Evolutionary conservation across 495 filamentous ascomycete genomes (phyloP).

Genomic region (Neurospora discreta): DNA sequence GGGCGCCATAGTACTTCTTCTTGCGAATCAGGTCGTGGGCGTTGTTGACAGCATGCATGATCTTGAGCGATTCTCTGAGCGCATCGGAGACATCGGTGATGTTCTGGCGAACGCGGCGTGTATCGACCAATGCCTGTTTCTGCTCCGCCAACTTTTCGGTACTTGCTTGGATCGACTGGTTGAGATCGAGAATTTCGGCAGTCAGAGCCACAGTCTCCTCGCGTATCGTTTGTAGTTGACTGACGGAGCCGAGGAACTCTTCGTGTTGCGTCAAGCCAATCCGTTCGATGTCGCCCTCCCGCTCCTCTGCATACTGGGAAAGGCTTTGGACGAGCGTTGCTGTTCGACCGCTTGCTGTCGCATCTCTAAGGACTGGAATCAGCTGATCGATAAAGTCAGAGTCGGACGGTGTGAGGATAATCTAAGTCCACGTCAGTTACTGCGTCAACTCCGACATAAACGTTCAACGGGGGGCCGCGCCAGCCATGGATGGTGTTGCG

Average conservation of each 20-base stretch:
- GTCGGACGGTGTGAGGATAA: slow-evolving; percentile 83
- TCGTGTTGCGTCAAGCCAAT: slow-evolving; percentile 95
- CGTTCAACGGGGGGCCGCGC: not conserved
- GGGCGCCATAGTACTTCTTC: slow-evolving; percentile 90
- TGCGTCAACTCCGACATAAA: not conserved
- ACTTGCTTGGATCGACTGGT: slow-evolving; percentile 88
- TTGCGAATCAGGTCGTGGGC: slow-evolving; percentile 80
- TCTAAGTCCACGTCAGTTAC: slow-evolving; percentile 37
- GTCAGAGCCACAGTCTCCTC: slow-evolving; percentile 81
- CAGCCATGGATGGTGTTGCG: not conserved
- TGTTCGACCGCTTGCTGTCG: slow-evolving; percentile 62
- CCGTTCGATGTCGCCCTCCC: slow-evolving; percentile 83
- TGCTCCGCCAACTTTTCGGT: slow-evolving; percentile 91
- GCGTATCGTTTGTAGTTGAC: slow-evolving; percentile 79
- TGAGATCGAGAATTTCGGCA: slow-evolving; percentile 82
- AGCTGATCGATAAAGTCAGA: slow-evolving; percentile 90
- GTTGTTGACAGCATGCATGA: slow-evolving; percentile 85
- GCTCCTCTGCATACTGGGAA: slow-evolving; percentile 67
- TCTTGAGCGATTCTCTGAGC: slow-evolving; percentile 81
- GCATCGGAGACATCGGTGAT: slow-evolving; percentile 89
- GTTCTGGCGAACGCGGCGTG: slow-evolving; percentile 83
- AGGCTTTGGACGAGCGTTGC: slow-evolving; percentile 66
- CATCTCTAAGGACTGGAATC: slow-evolving; percentile 86
- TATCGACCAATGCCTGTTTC: slow-evolving; percentile 88
- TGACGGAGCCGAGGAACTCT: slow-evolving; percentile 87